Base-by-base conservation (phyloP, 2,329 filamentous ascomycete genomes). In the Rhexocercosporidium sp. region DNA sequence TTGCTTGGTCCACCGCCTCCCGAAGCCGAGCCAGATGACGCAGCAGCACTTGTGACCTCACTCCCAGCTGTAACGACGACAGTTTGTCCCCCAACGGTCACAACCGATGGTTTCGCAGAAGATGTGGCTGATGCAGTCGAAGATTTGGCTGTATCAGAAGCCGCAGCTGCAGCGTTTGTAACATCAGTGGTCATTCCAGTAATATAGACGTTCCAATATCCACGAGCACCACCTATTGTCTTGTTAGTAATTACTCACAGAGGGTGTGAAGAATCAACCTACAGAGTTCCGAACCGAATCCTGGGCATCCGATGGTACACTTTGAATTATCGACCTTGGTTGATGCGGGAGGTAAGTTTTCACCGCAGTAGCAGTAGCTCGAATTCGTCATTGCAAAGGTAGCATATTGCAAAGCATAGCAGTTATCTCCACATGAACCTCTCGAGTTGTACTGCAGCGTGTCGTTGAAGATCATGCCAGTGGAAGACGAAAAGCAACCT, bases 1-100 rank as follows among this genome's bases (percentile, higher is more conserved):
- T 88, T 92, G 49, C 67, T 77, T 59, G 73, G 67, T 39, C 69
- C 69, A 2, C 65, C 57, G 34, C 62, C 60, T 3, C 29, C 56
- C 12, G 65, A 53, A 20, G 63, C 59, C 7, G 65, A n/a, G 6
- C 66, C 34, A 11, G 66, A 8, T 12, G 72, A 57, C 9, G 68
- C 22, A n/a, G 60, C 44, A 2, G 68, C 22, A 12, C 62, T 31
- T 25, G 69, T 51, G 11, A 64, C 39, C 12, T 69, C 47, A 37
- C 59, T 67, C 22, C 67, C 66, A 22, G 74, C 72, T 31, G 75
- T 76, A 11, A 78, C 76, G 1, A 75, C 66, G 18, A 77, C 67
- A 11, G 75, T 77, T 64, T 72, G 54, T 39, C 75, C 76, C 66
- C 69, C 71, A 44, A 74, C 64, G 0, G 76, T 77, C 5, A 76